phyloP scores from a whole-genome alignment of 352 stramenopile genomes.

The Pythium folliculosum region DNA sequence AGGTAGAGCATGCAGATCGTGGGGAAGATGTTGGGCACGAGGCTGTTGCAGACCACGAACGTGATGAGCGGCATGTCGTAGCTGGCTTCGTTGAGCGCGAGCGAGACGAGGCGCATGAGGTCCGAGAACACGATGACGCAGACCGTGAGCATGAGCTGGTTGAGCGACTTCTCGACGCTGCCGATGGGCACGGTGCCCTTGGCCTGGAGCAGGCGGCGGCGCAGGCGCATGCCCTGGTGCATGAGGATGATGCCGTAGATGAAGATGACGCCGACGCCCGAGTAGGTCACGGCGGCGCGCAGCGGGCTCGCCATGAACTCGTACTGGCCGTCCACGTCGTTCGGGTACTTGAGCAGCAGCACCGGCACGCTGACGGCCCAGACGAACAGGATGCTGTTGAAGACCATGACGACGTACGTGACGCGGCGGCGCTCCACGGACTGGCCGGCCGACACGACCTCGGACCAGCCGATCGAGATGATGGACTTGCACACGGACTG shows the following conservation, averaged over 20 bases:
- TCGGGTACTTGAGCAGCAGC: conserved; percentile 49
- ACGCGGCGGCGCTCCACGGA: conserved; percentile 55
- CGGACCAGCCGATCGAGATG: conserved; percentile 77
- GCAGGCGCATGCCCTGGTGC: conserved; percentile 74
- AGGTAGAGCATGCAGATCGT: conserved; percentile 90
- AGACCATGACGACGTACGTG: conserved; percentile 49
- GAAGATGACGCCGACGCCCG: conserved; percentile 57
- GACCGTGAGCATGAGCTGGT: conserved; percentile 81
- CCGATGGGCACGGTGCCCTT: conserved; percentile 63
- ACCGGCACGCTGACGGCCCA: conserved; percentile 66
- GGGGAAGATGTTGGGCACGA: conserved; percentile 84
- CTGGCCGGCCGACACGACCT: conserved; percentile 78
- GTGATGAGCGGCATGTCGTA: conserved; percentile 59
- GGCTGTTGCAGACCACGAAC: conserved; percentile 73
- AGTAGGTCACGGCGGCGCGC: conserved; percentile 59
- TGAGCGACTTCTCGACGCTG: conserved; percentile 79
- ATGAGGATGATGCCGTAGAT: conserved; percentile 68
- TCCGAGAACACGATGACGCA: conserved; percentile 77
- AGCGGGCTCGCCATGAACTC: conserved; percentile 62
- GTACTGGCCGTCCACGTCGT: conserved; percentile 63
- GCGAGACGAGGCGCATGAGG: conserved; percentile 64
- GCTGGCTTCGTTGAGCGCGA: conserved; percentile 54
- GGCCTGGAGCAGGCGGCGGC: conserved; percentile 67
- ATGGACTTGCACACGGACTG: conserved; percentile 83
- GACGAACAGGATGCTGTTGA: conserved; percentile 58